Percentiles rank a stretch among this genome's conserved stretches.
phyloP scores from a whole-genome alignment of 2,329 filamentous ascomycete species.

The Stenocarpella maydis region DNA sequence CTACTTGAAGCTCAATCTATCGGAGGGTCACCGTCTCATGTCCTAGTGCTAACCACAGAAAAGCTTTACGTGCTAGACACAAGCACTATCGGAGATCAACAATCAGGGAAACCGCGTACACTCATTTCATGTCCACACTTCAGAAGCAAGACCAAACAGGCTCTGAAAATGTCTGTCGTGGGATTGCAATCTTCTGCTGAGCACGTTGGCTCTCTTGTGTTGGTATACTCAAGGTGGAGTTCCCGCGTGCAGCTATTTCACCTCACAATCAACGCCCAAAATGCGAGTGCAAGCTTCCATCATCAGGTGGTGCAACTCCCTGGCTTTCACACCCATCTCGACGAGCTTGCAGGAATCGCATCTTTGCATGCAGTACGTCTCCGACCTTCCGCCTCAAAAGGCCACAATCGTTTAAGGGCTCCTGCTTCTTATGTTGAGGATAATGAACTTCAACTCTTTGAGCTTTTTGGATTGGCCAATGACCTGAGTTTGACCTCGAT shows the following conservation, averaged over 20 bases:
- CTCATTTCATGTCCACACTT: conserved; percentile 56
- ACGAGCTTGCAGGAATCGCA: conserved; percentile 11
- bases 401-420: neutral
- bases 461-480: conserved; percentile 52
- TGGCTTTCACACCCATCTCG: neutral
- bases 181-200: conserved; percentile 12
- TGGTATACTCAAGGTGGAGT: conserved; percentile 45
- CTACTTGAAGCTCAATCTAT: conserved; percentile 66
- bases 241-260: conserved; percentile 48
- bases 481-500: conserved; percentile 55
- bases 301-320: conserved; percentile 42
- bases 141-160: conserved; percentile 47
- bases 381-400: neutral
- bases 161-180: conserved; percentile 49
- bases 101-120: conserved; percentile 37
- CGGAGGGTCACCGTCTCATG: conserved; percentile 54
- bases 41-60: conserved; percentile 66
- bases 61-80: conserved; percentile 60
- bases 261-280: conserved; percentile 42
- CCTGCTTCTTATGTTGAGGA: conserved; percentile 43
- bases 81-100: conserved; percentile 22
- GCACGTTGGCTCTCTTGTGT: conserved; percentile 43
- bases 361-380: conserved; percentile 29
- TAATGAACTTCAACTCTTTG: conserved; percentile 53
- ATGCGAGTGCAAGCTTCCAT: conserved; percentile 47